Base-by-base conservation (phyloP, 2,329 filamentous ascomycete genomes). In the Epichloe elymi region DNA sequence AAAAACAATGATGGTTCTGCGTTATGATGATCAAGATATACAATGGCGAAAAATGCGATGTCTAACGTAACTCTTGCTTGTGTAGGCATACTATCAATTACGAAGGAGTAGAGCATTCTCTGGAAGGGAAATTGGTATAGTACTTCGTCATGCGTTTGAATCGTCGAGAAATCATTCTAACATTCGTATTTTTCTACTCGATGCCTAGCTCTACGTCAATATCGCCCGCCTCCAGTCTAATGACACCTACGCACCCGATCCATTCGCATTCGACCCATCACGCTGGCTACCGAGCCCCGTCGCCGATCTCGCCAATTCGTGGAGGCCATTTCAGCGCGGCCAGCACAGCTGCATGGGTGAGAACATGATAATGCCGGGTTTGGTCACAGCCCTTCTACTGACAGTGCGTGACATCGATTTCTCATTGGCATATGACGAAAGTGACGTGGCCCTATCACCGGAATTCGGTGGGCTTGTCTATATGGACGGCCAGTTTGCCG, bases 261-360 rank as follows among this genome's bases (percentile, higher is more conserved):
- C 39, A 8, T 37, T 49, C 48, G 26, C 39, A 5, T 49, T 49
- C 20, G 39, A 49, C 33, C 48, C 48, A 26, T 36, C 17, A 12
- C 40, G 48, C 20, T 49, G 48, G 48, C 33, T 49, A 30, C 48
- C 48, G 15, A 49, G 30, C n/a, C 40, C 48, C 6, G 8, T 14
- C 19, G 40, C 48, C 11, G 48, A 43, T n/a, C 40, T 49, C 14
- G 48, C 40, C 33, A 49, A 43, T 19, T 30, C 33, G 2, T 49
- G 40, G 40, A 41, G 48, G 4, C 48, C 30, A 3, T 49, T 49
- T 44, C 48, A 38, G 40, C 39, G 48, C 14, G 48, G 48, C 17
- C 48, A 49, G 40, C 48, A 49, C 40, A 44, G 48, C 11, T 49
- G 48, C 14, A 49, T 49, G 48, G 48, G 48, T 14, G 48, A 49